Conservation (phyloP, 2,329 filamentous ascomycete species). For the Penicillium expansum region DNA sequence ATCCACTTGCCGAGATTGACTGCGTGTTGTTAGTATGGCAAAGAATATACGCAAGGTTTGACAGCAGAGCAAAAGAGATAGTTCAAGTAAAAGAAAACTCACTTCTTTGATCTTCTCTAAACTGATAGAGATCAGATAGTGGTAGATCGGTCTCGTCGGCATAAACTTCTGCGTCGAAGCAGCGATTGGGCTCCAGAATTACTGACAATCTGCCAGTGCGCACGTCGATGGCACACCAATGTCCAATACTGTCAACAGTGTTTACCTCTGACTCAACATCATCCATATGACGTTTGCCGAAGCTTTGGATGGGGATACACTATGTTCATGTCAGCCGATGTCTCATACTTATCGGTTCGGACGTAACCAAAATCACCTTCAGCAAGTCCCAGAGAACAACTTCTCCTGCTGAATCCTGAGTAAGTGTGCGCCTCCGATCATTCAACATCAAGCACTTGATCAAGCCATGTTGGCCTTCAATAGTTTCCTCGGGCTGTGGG, state of each 20-base stretch:
- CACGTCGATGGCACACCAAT: conserved; percentile 95
- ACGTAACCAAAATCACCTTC: conserved; percentile 52
- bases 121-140: conserved; percentile 65
- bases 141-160: conserved; percentile 77
- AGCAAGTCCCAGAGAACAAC: conserved; percentile 94
- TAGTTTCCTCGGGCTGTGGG: conserved; percentile 70
- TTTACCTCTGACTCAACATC: conserved; percentile 86
- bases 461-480: conserved; percentile 91
- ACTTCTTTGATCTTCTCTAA: conserved; percentile 92
- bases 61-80: background rate
- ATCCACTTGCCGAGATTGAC: conserved; percentile 98
- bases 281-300: conserved; percentile 89
- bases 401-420: conserved; percentile 90
- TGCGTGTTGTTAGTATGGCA: conserved; percentile 35
- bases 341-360: background rate
- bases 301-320: conserved; percentile 86
- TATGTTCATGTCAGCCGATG: conserved; percentile 34
- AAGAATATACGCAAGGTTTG: background rate
- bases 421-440: conserved; percentile 83
- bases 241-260: conserved; percentile 81
- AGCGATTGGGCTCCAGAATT: conserved; percentile 88
- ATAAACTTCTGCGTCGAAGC: conserved; percentile 96
- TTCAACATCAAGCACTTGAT: conserved; percentile 92
- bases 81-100: conserved; percentile 34
- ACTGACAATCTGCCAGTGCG: conserved; percentile 89